phyloP scores from a whole-genome alignment of 176 grass and related monocot species.

The Echinochloa phyllopogon region DNA sequence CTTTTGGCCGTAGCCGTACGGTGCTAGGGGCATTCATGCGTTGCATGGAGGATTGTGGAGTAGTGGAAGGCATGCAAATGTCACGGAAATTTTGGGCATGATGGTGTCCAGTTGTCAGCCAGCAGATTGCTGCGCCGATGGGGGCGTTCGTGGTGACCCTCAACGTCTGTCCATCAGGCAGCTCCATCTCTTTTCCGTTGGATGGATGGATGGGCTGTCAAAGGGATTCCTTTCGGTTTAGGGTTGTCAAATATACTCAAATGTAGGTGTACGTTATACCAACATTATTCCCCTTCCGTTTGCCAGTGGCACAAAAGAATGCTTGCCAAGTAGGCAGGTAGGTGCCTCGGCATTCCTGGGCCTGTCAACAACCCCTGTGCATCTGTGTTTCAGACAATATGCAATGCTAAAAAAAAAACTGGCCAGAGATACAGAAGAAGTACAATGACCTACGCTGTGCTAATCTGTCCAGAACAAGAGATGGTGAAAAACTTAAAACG shows the following conservation, averaged over 20 bases:
- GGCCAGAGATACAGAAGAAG: background rate
- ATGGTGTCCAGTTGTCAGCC: conserved; percentile 42
- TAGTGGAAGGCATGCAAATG: conserved; percentile 40
- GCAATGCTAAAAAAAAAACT: background rate
- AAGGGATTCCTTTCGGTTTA: conserved; percentile 7
- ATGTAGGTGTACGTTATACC: background rate
- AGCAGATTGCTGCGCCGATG: conserved; percentile 1
- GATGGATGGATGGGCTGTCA: conserved; percentile 25
- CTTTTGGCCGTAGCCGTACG: conserved; percentile 12
- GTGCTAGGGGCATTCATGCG: background rate
- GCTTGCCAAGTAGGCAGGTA: background rate
- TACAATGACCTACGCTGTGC: background rate
- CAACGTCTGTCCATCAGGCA: conserved; percentile 4
- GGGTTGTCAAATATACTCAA: background rate
- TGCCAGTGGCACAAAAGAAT: background rate
- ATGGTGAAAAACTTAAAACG: background rate
- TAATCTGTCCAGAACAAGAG: background rate
- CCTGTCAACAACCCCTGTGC: conserved; percentile 3
- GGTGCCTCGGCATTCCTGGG: background rate
- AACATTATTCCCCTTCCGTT: background rate
- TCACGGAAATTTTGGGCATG: background rate
- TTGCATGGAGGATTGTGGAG: background rate
- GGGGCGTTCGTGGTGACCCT: conserved; percentile 25
- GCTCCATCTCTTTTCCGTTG: background rate
- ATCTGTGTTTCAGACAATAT: too few relatives aligned